Evolutionary conservation across 2,329 filamentous ascomycete species (phyloP), one percentile per base, ranked within the genome.

Genomic region (Leptodontidium sp.): DNA sequence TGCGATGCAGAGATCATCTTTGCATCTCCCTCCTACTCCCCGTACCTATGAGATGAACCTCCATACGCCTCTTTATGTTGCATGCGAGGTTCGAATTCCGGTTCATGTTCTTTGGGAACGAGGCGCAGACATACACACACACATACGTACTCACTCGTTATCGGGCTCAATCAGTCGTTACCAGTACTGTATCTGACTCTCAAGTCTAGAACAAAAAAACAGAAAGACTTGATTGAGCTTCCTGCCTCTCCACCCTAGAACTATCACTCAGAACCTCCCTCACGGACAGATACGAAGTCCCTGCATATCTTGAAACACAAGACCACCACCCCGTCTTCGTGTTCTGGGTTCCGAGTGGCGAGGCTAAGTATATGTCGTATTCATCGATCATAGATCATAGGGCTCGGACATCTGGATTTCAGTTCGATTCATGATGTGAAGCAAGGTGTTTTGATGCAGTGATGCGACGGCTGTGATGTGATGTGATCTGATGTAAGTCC

Each of bases 1-100:
- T 45, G 57, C 24, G 35, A 38, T 58, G 55, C 57, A 11, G 57
- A 29, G 57, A 59, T 45, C 57, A 40, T 38, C 57, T 43, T 59
- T 45, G 57, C 57, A 59, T 59, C 12, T 58, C 8, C 7, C 15
- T 35, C 52, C 14, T 35, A 2, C 45, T 47, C 45, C 8, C 38
- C 38, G 38, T 40, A 40, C 38, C 38, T 40, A 40, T 40, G 7
- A 40, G 2, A 40, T 40, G 38, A 40, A 40, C 38, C 32, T 9
- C 5, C 32, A 5, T 35, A 35, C 32, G 32, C 32, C 4, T 5
- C 4, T 35, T 5, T 35, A 35, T 35, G 32, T n/a, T n/a, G 9
- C 15, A 17, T 26, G 21, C 11, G 49, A 14, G 21, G 24, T 21
- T 21, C 21, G 21, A 21, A 21, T 21, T 21, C 21, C 21, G 21